Percentiles rank a stretch among this genome's conserved stretches.
phyloP scores from a whole-genome alignment of 495 filamentous ascomycete genomes.

The Sabuloglossum arenarium region DNA sequence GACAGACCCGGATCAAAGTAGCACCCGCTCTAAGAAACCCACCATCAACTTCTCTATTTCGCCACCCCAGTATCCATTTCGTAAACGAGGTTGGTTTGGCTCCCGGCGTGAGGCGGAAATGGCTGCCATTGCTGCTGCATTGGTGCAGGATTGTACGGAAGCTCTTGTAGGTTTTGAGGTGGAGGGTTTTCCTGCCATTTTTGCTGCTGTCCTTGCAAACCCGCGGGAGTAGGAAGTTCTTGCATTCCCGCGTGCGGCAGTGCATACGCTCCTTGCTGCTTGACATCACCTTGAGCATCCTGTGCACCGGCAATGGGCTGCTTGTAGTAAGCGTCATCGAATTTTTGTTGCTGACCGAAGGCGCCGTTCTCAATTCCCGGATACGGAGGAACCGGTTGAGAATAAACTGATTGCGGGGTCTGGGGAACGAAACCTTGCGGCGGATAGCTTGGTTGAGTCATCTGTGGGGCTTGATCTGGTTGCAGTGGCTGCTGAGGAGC shows the following conservation, averaged over 20 bases:
- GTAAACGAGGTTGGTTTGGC: neutral
- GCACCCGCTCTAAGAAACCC: neutral
- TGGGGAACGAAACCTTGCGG: neutral
- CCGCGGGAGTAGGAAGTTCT: neutral
- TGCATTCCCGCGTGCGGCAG: neutral
- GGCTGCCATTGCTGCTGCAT: neutral
- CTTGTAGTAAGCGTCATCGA: neutral
- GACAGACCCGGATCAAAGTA: neutral
- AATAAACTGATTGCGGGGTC: neutral
- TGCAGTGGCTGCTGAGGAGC: neutral
- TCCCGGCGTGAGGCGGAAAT: neutral
- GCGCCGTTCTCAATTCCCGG: neutral
- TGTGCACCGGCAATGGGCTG: neutral
- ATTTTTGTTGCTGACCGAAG: neutral
- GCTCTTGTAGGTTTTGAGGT: neutral
- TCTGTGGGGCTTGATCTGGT: too few species aligned
- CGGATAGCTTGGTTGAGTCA: neutral
- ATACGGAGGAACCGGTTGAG: neutral
- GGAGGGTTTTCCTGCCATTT: neutral
- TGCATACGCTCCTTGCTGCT: neutral
- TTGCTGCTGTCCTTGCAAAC: neutral
- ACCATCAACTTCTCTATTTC: neutral
- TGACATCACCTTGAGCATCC: neutral
- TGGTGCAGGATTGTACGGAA: neutral
- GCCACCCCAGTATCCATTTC: neutral